Evolutionary conservation across 768 basidiomycete genomes (phyloP), one percentile per base, ranked within the genome.

Genomic region (Lanmaoa rubissima): DNA sequence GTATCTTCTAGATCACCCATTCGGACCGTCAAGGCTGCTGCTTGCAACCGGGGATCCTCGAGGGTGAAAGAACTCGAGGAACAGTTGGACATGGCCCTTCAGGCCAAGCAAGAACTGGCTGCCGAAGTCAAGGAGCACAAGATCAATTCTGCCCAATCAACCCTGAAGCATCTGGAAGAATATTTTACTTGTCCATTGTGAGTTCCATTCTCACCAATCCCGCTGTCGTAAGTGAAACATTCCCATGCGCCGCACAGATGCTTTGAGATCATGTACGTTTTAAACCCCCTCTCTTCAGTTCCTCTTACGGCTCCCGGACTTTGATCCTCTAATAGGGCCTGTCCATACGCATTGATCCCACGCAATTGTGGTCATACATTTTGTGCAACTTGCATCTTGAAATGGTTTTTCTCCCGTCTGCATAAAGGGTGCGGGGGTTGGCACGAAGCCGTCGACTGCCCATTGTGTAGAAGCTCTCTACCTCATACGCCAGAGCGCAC

Each of bases 371-470:
- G 87, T 11, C 87, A 89, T 64, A 80, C 85, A 5, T 88, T 85
- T 64, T 88, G 85, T 65, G 81, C 82, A 32, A 71, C 83, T 47
- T 87, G 85, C 70, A 83, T 86, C 58, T 69, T 88, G 32, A 82
- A 82, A 64, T 86, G 85, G 83, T 82, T 83, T 71, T 87, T 87
- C 74, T 83, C 85, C 63, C 81, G 82, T 47, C 71, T 87, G 31
- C 86, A 88, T 69, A 74, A 73, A 46, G 75, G 74, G 1, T 88
- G 87, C 65, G 85, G 85, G 31, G 74, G 75, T 34, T 89, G 87
- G 87, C 87, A 87, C 58, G 82, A 85, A 62, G 67, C 79, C 13
- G 83, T 87, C 42, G 82, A 84, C 61, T 88, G 85, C 68, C 87
- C 86, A 36, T 77, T 87, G 55, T 88, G 86, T 69, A 84, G 84